phyloP scores from a whole-genome alignment of 2,329 filamentous ascomycete species.

The Talaromyces sp. region DNA sequence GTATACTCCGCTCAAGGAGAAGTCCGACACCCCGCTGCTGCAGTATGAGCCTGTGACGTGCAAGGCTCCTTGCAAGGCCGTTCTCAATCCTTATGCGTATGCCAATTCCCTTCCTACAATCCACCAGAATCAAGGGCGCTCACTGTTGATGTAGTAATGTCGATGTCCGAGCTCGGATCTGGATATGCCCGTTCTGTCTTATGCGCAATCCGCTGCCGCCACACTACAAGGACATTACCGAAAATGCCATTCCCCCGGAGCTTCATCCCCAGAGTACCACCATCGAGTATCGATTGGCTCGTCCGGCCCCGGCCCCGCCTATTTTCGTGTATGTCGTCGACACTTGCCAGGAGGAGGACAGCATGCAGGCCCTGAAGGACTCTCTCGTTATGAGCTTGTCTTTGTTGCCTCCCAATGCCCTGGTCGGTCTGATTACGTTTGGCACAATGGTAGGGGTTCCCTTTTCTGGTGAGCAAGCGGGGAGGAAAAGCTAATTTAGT shows the following conservation, averaged over 20 bases:
- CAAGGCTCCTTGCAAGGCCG: constrained; percentile 91
- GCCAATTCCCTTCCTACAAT: constrained; percentile 19
- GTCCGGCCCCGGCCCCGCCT: constrained; percentile 60
- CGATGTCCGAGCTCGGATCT: constrained; percentile 61
- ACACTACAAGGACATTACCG: constrained; percentile 66
- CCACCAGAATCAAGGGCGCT: neutral
- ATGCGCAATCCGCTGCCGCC: constrained; percentile 62
- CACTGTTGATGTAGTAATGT: constrained; percentile 47
- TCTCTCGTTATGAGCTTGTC: constrained; percentile 64
- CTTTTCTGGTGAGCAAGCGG: neutral
- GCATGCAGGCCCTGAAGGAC: constrained; percentile 62
- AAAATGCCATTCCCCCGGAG: constrained; percentile 61
- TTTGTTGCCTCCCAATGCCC: constrained; percentile 58
- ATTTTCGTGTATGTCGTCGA: constrained; percentile 67
- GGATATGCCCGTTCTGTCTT: constrained; percentile 67
- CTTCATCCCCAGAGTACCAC: constrained; percentile 62
- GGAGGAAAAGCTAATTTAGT: neutral
- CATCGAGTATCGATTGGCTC: constrained; percentile 61
- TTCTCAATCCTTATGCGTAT: constrained; percentile 95
- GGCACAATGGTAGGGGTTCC: constrained; percentile 76
- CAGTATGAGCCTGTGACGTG: constrained; percentile 97
- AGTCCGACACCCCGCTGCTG: constrained; percentile 76
- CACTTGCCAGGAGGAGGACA: constrained; percentile 65
- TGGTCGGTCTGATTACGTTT: constrained; percentile 62
- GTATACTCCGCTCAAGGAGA: constrained; percentile 94